Base-by-base conservation (phyloP, 768 basidiomycete species). In the Boletus rufocinnamomeus region DNA sequence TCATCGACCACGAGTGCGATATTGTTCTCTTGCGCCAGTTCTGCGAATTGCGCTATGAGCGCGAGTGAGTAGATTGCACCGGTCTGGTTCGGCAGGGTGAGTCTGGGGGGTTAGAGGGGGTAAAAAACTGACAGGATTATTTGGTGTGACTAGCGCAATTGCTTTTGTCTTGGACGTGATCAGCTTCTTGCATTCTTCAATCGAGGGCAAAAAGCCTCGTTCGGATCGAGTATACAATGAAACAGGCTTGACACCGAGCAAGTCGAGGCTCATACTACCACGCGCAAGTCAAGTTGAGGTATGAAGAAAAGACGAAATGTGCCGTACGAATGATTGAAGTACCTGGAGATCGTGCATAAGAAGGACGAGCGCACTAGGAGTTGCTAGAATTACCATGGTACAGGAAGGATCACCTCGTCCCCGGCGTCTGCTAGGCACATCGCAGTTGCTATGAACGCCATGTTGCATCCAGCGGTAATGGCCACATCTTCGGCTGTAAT, bases 1-100 rank as follows among this genome's bases (percentile, higher is more conserved):
- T 93, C 91, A 72, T 95, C 93, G n/a, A 95, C 50, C 38, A 94
- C 79, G 25, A 94, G 79, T 0, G 90, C 86, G 19, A 93, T 65
- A 1, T 78, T 75, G 28, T 78, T 70, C 51, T 79, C 74, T 23
- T 66, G 73, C 0, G 91, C 88, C 3, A 94, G 80, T 0, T 74
- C 62, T 2, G 82, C 80, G 62, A 93, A 94, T 6, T 81, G 73
- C 0, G 76, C 69, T 27, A 94, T 71, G 6, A 90, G 77, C 0
- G 71, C 65, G 0, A 83, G 79, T 0, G 87, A 71, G 64, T 92
- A 92, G 1, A 82, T 81, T 0, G 86, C 83, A 6, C 93, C 93
- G 1, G 90, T 92, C 80, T 87, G 55, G 13, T 13, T 28, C 14
- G 5, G 35, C 13, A 46, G 7, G 10, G 34, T 45, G 45, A 47